Base-by-base conservation (phyloP, 257 asterid species). In the Datura wrightii region DNA sequence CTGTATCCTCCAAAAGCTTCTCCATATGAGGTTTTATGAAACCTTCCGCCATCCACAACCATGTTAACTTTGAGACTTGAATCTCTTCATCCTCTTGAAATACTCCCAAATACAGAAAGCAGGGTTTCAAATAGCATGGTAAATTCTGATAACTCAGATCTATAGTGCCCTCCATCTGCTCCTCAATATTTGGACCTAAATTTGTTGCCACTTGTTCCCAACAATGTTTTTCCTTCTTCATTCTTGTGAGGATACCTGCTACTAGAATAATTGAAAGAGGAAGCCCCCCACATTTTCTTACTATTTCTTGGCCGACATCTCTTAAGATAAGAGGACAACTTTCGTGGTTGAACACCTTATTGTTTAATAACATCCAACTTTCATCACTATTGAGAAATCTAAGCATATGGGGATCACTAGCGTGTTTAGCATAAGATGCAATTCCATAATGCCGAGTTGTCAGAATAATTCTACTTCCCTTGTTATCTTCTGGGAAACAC, bases 181-280 rank as follows among this genome's bases (percentile, higher is more conserved):
- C 74, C 48, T 36, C 48, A 36, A 66, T 66, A 18, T 66, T 8
- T 74, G 85, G 46, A 44, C 83, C 41, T 39, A 91, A 63, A 53
- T 31, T 86, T 79, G 34, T 24, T 36, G 52, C 84, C 48, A 89
- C 88, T 11, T 71, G 48, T 66, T 52, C 53, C 91, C 92, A 91
- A 0, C 42, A 55, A 18, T 71, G 83, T 76, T 79, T 81, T 9
- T 59, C 83, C 67, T 55, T 69, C 34, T 41, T 53, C 85, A 34
- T 53, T 4, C 6, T 74, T 14, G 74, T 78, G 54, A 91, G 90
- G 54, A 88, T 74, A 11, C 89, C 91, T 66, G 91, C 92, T n/a
- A 87, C 59, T 9, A 89, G 85, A 84, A 89, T 88, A 10, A 91
- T 86, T 2, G 87, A 80, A 24, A 90, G 87, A 19, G 93, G 92